Evolutionary conservation across 805 yeast species (phyloP).

Genomic region (Candida peoriensis): DNA sequence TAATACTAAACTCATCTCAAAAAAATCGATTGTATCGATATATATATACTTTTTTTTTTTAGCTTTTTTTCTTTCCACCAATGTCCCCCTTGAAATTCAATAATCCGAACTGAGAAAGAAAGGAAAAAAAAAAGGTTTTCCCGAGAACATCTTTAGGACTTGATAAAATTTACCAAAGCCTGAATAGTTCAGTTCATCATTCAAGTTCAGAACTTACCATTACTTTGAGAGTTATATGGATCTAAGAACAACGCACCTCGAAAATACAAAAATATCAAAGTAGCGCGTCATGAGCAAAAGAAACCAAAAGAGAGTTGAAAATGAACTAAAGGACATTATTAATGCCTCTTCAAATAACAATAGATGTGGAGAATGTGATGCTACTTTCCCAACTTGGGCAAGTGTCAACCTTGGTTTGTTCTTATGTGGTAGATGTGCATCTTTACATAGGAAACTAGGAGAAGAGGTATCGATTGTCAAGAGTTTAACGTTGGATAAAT

Average conservation of each 20-base stretch:
- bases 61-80: too few relatives aligned
- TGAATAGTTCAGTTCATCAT: too few relatives aligned
- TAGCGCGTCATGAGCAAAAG: slow-evolving; percentile 30
- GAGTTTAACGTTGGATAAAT: slow-evolving; percentile 66
- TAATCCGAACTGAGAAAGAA: too few relatives aligned
- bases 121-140: too few relatives aligned
- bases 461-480: slow-evolving; percentile 59
- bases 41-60: too few relatives aligned
- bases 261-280: background rate
- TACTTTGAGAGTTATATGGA: background rate
- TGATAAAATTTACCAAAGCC: too few relatives aligned
- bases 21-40: too few relatives aligned
- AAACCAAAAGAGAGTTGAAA: slow-evolving; percentile 40
- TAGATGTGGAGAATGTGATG: slow-evolving; percentile 76
- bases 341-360: slow-evolving; percentile 56
- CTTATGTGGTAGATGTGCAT: slow-evolving; percentile 82
- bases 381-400: slow-evolving; percentile 49
- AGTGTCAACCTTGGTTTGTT: slow-evolving; percentile 52
- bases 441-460: slow-evolving; percentile 66
- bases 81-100: too few relatives aligned
- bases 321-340: slow-evolving; percentile 53
- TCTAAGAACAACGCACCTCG: background rate
- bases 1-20: too few relatives aligned
- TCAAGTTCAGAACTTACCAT: too few relatives aligned
- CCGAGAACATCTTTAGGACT: too few relatives aligned